Base-by-base conservation (phyloP, 2,329 filamentous ascomycete species). In the Penicillium sclerotigenum region DNA sequence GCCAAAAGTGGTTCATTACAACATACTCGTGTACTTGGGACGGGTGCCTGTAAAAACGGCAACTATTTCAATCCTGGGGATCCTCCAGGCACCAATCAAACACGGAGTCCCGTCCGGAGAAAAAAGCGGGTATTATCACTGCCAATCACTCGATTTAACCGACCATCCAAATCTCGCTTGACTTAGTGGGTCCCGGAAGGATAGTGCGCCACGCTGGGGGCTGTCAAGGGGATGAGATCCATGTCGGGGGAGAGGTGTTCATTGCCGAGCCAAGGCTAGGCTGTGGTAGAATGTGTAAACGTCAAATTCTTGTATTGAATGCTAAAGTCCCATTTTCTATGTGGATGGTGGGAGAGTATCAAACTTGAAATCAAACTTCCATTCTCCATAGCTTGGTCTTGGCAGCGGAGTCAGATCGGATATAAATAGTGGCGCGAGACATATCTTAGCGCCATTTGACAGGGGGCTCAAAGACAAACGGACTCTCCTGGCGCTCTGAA, bases 91-190 rank as follows among this genome's bases (percentile, higher is more conserved):
- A 58, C 60, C 63, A 64, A 65, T 65, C 31, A 65, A 65, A 38
- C 38, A 56, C 7, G 37, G 40, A 41, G 49, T 53, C 41, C 33
- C 60, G 55, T 63, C 62, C 57, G 62, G 62, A 65, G 63, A 65
- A 62, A 65, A 65, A 65, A 61, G 56, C 54, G 64, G 63, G 59
- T 57, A 64, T 45, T 16, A 6, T 20, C 33, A 34, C 33, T 46
- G 22, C 63, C 62, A 64, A 63, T 54, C 43, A 60, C 24, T 58
- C 48, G 42, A 49, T 20, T 40, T 47, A n/a, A 47, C 49, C 40
- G 59, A 38, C 51, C 59, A 60, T 58, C 54, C 59, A 59, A 65
- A 61, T 65, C 56, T 64, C 63, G 63, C 59, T 64, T 64, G 58
- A 51, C 49, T n/a, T n/a, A 29, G 62, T 63, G 62, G 60, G 60